A percentile compares a stretch with the other conserved stretches of the same genome.
phyloP scores from a whole-genome alignment of 2,329 filamentous ascomycete species.

The Sporothrix schenckii region DNA sequence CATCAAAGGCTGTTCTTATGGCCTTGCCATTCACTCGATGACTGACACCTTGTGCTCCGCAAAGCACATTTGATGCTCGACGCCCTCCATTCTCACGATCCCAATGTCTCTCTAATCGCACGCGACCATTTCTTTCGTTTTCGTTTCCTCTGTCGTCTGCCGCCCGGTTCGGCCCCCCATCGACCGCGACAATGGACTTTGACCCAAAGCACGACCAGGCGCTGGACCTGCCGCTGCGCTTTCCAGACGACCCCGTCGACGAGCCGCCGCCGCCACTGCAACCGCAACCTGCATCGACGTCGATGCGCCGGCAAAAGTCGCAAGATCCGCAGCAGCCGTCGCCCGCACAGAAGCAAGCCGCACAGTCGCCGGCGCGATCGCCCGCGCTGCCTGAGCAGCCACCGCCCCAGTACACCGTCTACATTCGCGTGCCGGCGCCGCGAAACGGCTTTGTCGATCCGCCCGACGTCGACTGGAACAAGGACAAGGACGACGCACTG shows the following conservation, averaged over 20 bases:
- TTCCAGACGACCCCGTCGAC: conserved; percentile 31
- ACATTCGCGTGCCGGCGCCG: conserved; percentile 86
- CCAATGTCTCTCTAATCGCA: conserved; percentile 18
- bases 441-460: conserved; percentile 89
- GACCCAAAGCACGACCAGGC: conserved; percentile 34
- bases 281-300: not conserved
- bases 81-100: not conserved
- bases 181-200: conserved; percentile 29
- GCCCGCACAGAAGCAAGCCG: not conserved
- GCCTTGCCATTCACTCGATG: not conserved
- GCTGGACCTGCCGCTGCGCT: conserved; percentile 34
- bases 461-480: conserved; percentile 84
- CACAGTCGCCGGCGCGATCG: not conserved
- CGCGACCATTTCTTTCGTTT: not conserved
- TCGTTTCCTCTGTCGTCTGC: not conserved
- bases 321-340: conserved; percentile 14
- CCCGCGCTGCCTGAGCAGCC: conserved; percentile 50
- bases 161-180: not conserved
- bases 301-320: conserved; percentile 20
- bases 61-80: not conserved
- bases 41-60: not conserved
- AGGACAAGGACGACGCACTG: conserved; percentile 79
- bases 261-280: not conserved
- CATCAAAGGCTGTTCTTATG: no score
- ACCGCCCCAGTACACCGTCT: conserved; percentile 64